A percentile compares a stretch with the other conserved stretches of the same genome.
phyloP scores from a whole-genome alignment of 345 rosid genomes.

The Brassica napus region Da-Ae NC_063445.1:3740501-3741000 shows the following conservation, averaged over 20 bases:
- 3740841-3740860: background rate
- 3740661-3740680: background rate
- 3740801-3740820: slow-evolving; percentile 2
- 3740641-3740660: slow-evolving; percentile 3
- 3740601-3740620: slow-evolving; percentile 38
- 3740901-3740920: background rate
- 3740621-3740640: background rate
- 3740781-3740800: slow-evolving; percentile 50
- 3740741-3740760: slow-evolving; percentile 84
- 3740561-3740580: slow-evolving; percentile 67
- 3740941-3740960: background rate
- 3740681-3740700: background rate
- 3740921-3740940: background rate
- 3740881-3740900: slow-evolving; percentile 4
- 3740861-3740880: background rate
- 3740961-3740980: background rate
- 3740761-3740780: slow-evolving; percentile 46
- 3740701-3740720: slow-evolving; percentile 63
- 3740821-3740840: background rate
- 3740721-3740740: slow-evolving; percentile 71
- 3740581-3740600: slow-evolving; percentile 77
- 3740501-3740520: slow-evolving; percentile 1
- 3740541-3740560: background rate
- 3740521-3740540: background rate
- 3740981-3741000: slow-evolving; percentile 51